Conservation (phyloP, 2,329 filamentous ascomycete species). For the Ambrosiella xylebori region DNA sequence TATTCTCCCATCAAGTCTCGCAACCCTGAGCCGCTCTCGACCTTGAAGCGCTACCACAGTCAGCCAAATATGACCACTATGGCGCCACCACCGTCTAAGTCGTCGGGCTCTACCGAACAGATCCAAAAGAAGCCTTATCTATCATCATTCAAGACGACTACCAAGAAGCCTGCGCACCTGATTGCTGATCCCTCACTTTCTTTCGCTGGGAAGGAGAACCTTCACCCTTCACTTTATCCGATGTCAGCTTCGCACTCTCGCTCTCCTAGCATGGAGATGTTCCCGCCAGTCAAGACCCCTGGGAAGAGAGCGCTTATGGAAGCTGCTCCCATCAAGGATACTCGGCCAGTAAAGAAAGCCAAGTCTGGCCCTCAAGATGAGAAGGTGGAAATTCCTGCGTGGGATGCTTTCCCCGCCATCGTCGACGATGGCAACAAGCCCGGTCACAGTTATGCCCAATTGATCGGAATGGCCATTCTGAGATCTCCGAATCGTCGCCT, state of each 20-base stretch:
- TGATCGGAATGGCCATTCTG: constrained; percentile 95
- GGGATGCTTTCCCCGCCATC: constrained; percentile 64
- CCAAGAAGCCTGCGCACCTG: constrained; percentile 30
- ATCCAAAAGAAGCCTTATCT: constrained; percentile 44
- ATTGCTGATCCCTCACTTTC: constrained; percentile 23
- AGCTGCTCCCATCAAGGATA: constrained; percentile 54
- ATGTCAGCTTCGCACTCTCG: constrained; percentile 17
- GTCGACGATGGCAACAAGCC: constrained; percentile 81
- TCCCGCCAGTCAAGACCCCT: constrained; percentile 16
- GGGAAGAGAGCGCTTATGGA: constrained; percentile 46
- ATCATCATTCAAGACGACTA: constrained; percentile 39
- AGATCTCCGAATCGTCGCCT: constrained; percentile 67
- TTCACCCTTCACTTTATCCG: constrained; percentile 32
- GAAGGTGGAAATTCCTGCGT: constrained; percentile 32
- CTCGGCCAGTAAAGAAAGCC: constrained; percentile 47
- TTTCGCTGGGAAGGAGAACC: constrained; percentile 36
- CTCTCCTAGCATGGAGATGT: constrained; percentile 32
- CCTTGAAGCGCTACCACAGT: constrained; percentile 2
- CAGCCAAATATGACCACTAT: constrained; percentile 25
- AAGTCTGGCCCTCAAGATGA: constrained; percentile 27
- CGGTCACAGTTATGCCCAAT: constrained; percentile 76
- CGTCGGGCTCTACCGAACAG: constrained; percentile 38
- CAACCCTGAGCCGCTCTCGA: background rate
- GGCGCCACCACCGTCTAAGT: constrained; percentile 41
- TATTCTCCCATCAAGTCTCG: constrained; percentile 7